Conservation (phyloP, 2,329 filamentous ascomycete species). For the Neopestalotiopsis sp. region DNA sequence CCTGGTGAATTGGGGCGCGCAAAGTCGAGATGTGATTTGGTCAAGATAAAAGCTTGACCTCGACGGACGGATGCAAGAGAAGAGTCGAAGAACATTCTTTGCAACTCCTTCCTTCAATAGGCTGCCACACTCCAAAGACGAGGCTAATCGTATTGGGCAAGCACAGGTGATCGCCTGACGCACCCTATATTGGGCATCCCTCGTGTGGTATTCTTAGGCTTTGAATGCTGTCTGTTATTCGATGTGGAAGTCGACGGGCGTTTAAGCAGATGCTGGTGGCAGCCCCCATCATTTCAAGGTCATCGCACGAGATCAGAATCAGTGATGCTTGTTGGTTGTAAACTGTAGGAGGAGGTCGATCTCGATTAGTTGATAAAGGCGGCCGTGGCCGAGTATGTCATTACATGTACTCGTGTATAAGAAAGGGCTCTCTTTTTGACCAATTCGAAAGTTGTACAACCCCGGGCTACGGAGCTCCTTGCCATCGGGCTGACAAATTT, state of each 20-base stretch:
- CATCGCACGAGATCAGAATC: background rate
- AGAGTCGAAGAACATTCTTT: constrained; percentile 16
- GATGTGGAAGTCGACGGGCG: background rate
- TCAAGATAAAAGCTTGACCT: constrained; percentile 8
- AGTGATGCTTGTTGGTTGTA: background rate
- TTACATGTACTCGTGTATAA: background rate
- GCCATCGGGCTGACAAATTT: background rate
- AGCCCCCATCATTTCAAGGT: background rate
- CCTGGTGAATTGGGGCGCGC: background rate
- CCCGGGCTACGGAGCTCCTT: background rate
- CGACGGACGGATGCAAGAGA: constrained; percentile 12
- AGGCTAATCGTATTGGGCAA: constrained; percentile 9
- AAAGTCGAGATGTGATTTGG: constrained; percentile 7
- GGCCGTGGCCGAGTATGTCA: background rate
- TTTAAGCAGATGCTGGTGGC: background rate
- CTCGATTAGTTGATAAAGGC: background rate
- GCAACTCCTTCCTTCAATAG: background rate
- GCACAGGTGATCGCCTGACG: background rate
- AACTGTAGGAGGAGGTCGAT: background rate
- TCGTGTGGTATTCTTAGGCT: background rate
- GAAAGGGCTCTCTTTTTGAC: background rate
- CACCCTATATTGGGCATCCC: background rate
- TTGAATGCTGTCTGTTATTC: background rate
- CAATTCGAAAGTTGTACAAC: background rate
- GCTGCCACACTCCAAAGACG: constrained; percentile 2